These are phyloP conservation scores for Forsythia viridissima DNA, from an alignment of 257 asterid genomes.

Conservation along the genomic window DNA sequence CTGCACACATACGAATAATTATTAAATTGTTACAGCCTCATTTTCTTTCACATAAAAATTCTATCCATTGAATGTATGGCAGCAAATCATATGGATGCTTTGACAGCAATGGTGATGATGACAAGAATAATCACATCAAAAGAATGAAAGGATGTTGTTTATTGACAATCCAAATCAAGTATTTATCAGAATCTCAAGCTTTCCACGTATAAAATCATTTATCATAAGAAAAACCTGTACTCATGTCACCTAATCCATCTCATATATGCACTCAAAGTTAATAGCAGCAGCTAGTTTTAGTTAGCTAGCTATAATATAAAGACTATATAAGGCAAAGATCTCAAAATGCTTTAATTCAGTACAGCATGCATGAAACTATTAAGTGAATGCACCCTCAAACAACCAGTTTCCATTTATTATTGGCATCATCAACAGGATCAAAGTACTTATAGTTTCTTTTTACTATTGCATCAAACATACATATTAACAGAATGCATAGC, in stretches of 20 bases:
- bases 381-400: no score
- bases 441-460: neutral
- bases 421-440: neutral
- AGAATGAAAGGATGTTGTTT: no score
- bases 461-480: neutral
- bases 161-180: no score
- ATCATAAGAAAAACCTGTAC: neutral
- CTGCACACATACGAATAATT: slow-evolving; percentile 40
- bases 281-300: neutral
- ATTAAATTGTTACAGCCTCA: slow-evolving; percentile 18
- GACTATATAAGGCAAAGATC: neutral
- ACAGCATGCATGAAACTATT: no score
- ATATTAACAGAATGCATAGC: neutral
- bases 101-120: no score
- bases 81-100: neutral
- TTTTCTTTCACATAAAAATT: neutral
- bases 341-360: no score
- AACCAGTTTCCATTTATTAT: no score
- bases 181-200: no score
- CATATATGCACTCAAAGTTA: neutral
- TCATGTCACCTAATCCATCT: neutral
- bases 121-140: no score
- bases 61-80: neutral
- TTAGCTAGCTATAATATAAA: neutral
- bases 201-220: neutral